Evolutionary conservation across 768 basidiomycete genomes (phyloP), one percentile per base, ranked within the genome.

Genomic region (Calocera viscosa): DNA sequence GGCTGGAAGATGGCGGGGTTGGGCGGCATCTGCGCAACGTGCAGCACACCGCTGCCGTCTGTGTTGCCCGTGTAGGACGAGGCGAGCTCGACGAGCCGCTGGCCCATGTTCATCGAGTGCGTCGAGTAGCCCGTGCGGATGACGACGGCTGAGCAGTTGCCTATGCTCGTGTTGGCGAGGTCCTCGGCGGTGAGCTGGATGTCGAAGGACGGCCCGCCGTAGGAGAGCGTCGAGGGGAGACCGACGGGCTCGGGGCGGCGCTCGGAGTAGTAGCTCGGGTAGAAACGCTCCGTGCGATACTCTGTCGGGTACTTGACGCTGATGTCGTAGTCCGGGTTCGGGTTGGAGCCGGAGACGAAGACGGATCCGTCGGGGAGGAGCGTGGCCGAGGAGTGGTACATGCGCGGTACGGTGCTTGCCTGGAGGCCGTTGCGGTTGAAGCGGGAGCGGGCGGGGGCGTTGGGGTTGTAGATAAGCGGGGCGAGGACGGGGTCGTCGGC

Each of bases 381-480:
- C n/a, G 94, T 82, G 10, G 92, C 94, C 0, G 84, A 83, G 0
- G 93, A 95, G 77, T 98, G 95, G 77, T 98, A 98, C 72, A 98
- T 76, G 65, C 94, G 82, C 49, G 93, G 80, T 68, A 94, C 87
- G 16, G 70, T 80, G 0, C 88, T 86, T 0, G 83, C 79, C 3
- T 74, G 73, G 8, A 94, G 75, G 22, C 88, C 87, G 0, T 80
- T 79, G 40, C 81, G 86, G 39, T 88, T 87, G 89, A 87, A 93
- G 19, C 88, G 84, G 39, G 78, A 78, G 5, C 94, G 94, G 14
- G 78, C 72, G 2, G 91, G 82, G 0, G 85, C 83, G 35, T 81
- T 83, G 2, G 90, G 88, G 73, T 94, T 84, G 76, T 93, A 96
- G 68, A 94, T 82, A 0, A 88, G 87, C n/a, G 92, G 91, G 2